These are phyloP conservation scores for Pyracantha coccinea DNA, from an alignment of 331 rosid species.

Conservation along the genomic window DNA sequence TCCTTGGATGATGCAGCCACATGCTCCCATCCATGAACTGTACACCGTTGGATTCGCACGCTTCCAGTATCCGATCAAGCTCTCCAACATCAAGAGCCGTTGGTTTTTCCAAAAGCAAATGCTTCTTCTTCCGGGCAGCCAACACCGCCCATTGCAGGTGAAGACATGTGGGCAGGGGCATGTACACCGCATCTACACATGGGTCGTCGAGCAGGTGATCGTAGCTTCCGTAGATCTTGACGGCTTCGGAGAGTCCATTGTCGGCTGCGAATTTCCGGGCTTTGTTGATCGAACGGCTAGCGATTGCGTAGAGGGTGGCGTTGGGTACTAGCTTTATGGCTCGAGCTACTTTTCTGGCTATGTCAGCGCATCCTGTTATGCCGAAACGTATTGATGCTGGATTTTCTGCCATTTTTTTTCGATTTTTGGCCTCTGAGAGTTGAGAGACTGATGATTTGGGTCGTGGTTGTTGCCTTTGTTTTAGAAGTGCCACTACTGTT, in stretches of 20 bases:
- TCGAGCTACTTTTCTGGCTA: slow-evolving; percentile 63
- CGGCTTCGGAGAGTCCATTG: slow-evolving; percentile 19
- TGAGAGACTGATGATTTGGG: background rate
- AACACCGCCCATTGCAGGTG: slow-evolving; percentile 59
- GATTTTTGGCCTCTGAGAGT: background rate
- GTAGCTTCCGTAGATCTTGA: slow-evolving; percentile 55
- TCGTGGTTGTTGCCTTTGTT: background rate
- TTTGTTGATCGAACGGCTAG: slow-evolving; percentile 60
- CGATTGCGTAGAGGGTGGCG: slow-evolving; percentile 48
- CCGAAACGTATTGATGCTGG: slow-evolving; percentile 37
- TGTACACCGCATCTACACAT: slow-evolving; percentile 32
- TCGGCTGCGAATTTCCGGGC: slow-evolving; percentile 48
- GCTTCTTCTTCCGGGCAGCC: slow-evolving; percentile 74
- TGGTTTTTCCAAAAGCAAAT: slow-evolving; percentile 73
- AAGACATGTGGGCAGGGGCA: slow-evolving; percentile 63
- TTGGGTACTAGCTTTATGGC: slow-evolving; percentile 62
- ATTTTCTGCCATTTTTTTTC: slow-evolving; percentile 4
- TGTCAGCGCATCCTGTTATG: slow-evolving; percentile 52
- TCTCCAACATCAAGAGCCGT: slow-evolving; percentile 47
- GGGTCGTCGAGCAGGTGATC: slow-evolving; percentile 56
- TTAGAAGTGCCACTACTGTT: background rate
- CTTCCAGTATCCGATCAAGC: slow-evolving; percentile 57
- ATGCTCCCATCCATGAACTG: slow-evolving; percentile 80
- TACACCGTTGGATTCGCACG: slow-evolving; percentile 54
- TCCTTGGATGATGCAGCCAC: slow-evolving; percentile 92